These are phyloP conservation scores for Fraxinus angustifolia DNA, from an alignment of 305 asterid genomes.

Conservation along the genomic window DNA sequence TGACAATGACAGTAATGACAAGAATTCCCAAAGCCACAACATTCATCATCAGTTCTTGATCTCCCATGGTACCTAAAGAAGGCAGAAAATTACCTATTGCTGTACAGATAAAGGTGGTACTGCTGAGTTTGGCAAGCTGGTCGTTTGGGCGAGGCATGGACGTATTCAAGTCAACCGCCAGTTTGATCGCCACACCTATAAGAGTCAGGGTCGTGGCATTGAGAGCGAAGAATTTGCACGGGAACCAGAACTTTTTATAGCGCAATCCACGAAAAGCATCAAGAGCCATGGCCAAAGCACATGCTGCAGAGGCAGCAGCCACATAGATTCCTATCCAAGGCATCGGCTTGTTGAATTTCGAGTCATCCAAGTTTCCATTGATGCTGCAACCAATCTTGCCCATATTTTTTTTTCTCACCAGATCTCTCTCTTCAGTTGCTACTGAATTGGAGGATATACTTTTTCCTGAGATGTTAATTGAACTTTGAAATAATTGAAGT, in stretches of 20 bases:
- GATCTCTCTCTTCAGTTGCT: not conserved
- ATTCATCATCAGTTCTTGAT: slow-evolving; percentile 60
- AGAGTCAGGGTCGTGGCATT: slow-evolving; percentile 67
- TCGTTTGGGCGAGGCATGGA: slow-evolving; percentile 78
- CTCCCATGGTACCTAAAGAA: slow-evolving; percentile 61
- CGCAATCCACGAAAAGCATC: slow-evolving; percentile 54
- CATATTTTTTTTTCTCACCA: slow-evolving; percentile 21
- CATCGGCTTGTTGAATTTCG: slow-evolving; percentile 64
- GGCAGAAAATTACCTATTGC: slow-evolving; percentile 68
- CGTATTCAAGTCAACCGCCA: slow-evolving; percentile 62
- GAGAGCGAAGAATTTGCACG: slow-evolving; percentile 59
- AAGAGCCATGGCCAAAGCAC: slow-evolving; percentile 52
- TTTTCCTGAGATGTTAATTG: not conserved
- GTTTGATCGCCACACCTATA: slow-evolving; percentile 54
- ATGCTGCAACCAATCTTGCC: slow-evolving; percentile 44
- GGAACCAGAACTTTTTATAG: slow-evolving; percentile 53
- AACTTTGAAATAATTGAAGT: not conserved
- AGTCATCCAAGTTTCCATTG: slow-evolving; percentile 51
- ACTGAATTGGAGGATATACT: not conserved
- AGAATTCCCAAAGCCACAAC: slow-evolving; percentile 67
- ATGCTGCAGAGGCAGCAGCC: slow-evolving; percentile 55
- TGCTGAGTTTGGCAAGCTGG: slow-evolving; percentile 74
- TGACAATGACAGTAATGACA: slow-evolving; percentile 59
- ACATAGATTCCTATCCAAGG: slow-evolving; percentile 76
- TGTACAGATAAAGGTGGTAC: slow-evolving; percentile 58